A percentile compares a stretch with the other conserved stretches of the same genome.
phyloP scores from a whole-genome alignment of 2,329 filamentous ascomycete genomes.

The Talaromyces sp. region DNA sequence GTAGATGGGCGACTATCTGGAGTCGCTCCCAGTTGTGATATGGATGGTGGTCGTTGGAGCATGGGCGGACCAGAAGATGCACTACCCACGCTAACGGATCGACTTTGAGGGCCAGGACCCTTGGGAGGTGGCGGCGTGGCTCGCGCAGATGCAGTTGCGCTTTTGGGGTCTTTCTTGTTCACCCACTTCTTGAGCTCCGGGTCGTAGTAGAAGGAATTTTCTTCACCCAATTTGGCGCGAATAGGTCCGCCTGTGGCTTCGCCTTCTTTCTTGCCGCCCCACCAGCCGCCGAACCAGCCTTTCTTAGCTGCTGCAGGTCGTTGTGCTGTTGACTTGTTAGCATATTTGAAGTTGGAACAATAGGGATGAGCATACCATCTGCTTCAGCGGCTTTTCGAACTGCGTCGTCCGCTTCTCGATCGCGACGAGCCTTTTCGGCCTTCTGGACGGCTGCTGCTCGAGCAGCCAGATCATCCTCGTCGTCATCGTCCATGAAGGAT shows the following conservation, averaged over 20 bases:
- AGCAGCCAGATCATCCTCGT: slow-evolving; percentile 62
- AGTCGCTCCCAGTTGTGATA: slow-evolving; percentile 17
- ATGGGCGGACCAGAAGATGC: slow-evolving; percentile 46
- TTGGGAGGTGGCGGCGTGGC: slow-evolving; percentile 78
- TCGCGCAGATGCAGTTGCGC: slow-evolving; percentile 55
- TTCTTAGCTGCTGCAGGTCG: slow-evolving; percentile 40
- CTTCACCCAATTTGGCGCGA: slow-evolving; percentile 88
- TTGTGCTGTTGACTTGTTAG: slow-evolving; percentile 44
- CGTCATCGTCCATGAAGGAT: slow-evolving; percentile 77
- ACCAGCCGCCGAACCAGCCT: slow-evolving; percentile 84
- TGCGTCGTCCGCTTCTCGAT: slow-evolving; percentile 78
- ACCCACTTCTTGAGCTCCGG: slow-evolving; percentile 97
- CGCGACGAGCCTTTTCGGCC: slow-evolving; percentile 65
- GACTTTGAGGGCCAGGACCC: slow-evolving; percentile 48
- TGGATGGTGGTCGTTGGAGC: slow-evolving; percentile 17
- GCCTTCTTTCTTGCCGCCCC: slow-evolving; percentile 65
- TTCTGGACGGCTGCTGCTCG: slow-evolving; percentile 52
- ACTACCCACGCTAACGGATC: slow-evolving; percentile 53
- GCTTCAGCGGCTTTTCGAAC: slow-evolving; percentile 78
- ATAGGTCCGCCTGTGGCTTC: slow-evolving; percentile 62
- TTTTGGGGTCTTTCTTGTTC: slow-evolving; percentile 80
- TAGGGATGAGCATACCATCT: slow-evolving; percentile 48
- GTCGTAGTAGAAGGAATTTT: slow-evolving; percentile 90
- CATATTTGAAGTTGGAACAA: slow-evolving; percentile 26
- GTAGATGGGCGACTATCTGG: slow-evolving; percentile 32